Conservation (phyloP, 164 flowering plant species). For the Magnolia changhungtana region DNA sequence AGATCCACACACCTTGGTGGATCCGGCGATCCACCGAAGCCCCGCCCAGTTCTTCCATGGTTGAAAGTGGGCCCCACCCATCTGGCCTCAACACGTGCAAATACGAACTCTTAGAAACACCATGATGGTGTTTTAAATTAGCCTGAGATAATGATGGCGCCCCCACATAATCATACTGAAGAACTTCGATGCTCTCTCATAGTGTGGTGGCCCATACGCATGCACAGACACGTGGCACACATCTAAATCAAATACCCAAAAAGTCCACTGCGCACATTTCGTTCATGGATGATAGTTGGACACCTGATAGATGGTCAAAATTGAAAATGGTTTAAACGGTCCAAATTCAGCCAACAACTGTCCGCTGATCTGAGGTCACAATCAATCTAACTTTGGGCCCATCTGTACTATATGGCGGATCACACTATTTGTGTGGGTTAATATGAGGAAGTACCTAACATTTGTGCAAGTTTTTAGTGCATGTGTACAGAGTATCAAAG, state of each 20-base stretch:
- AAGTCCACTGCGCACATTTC: too few species aligned
- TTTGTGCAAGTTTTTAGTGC: not conserved
- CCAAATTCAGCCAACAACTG: too few species aligned
- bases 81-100: not conserved
- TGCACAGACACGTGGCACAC: too few species aligned
- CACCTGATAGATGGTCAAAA: too few species aligned
- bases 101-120: not conserved
- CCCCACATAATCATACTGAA: not conserved
- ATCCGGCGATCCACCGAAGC: not conserved
- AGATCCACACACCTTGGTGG: not conserved
- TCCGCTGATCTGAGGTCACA: too few species aligned
- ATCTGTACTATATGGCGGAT: too few species aligned
- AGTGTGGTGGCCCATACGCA: not conserved
- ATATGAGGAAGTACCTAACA: too few species aligned
- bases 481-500: not conserved
- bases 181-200: not conserved
- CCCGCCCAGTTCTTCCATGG: not conserved
- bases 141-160: slow-evolving; percentile 2
- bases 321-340: too few species aligned
- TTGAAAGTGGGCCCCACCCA: not conserved
- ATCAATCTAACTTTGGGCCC: too few species aligned
- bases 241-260: too few species aligned
- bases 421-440: too few species aligned
- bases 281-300: too few species aligned
- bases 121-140: not conserved